Evolutionary conservation across 768 basidiomycete genomes (phyloP), one percentile per base, ranked within the genome.

Genomic region (Cyclocybe aegerita): DNA sequence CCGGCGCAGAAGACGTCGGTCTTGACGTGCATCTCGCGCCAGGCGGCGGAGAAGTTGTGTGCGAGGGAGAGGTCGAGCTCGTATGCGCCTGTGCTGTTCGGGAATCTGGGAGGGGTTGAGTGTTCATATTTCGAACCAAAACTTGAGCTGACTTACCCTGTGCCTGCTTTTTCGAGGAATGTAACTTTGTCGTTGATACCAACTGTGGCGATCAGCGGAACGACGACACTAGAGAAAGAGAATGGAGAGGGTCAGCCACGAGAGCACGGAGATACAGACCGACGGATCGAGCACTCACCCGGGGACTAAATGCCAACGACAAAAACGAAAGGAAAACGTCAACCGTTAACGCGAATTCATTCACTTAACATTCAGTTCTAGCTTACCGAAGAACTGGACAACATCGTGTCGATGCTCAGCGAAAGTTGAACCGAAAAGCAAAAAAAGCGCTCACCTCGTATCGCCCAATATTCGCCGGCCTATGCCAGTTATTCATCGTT

Each of bases 161-260:
- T 89, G 7, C 87, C 86, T 3, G 48, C 68, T 63, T 91, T 92
- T 65, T 92, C 89, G 6, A 92, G 70, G 70, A 91, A 88, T 1
- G 83, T 79, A 42, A 91, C 83, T 61, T 91, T 92, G 72, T 86
- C 83, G 71, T 91, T 91, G 66, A 87, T 74, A 1, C 89, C 88
- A 31, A 92, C 70, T 0, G 89, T 90, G 3, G 86, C 82, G 34
- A 90, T 79, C 50, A 90, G 70, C 3, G 88, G 88, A 9, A 89
- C 82, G 46, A 88, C 74, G 31, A 89, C 74, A 2, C 88, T 88
- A 32, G 32, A 51, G 42, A 46, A 42, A 31, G 29, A 23, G 23
- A 23, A 4, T 4, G 23, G 41, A 16, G 44, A 38, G 17, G 38
- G 15, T 52, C 31, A 54, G 50, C 47, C 52, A 50, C 52, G 32